Percentiles rank a stretch among this genome's conserved stretches.
phyloP scores from a whole-genome alignment of 2,329 filamentous ascomycete species.

The Mollisiaceae sp. region DNA sequence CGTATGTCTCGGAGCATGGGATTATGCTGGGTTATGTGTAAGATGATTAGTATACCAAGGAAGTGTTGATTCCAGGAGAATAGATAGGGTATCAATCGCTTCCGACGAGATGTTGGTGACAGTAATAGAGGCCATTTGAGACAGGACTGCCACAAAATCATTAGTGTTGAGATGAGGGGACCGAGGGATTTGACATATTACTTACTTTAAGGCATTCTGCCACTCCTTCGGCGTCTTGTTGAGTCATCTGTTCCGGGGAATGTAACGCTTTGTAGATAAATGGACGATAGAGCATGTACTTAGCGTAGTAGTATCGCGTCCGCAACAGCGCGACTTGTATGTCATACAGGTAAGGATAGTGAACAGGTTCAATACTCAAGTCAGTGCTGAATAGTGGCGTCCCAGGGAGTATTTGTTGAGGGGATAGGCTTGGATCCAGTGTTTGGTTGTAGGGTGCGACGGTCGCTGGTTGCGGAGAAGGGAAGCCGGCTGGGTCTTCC shows the following conservation, averaged over 20 bases:
- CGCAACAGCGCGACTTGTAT: slow-evolving; percentile 62
- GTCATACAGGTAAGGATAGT: slow-evolving; percentile 59
- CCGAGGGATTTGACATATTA: background rate
- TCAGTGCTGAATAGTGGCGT: slow-evolving; percentile 53
- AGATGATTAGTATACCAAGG: slow-evolving; percentile 60
- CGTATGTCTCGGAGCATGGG: slow-evolving; percentile 56
- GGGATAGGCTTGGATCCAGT: slow-evolving; percentile 33
- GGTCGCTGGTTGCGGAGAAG: slow-evolving; percentile 39
- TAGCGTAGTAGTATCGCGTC: slow-evolving; percentile 63
- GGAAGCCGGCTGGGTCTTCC: slow-evolving; percentile 52
- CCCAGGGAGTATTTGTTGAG: slow-evolving; percentile 32
- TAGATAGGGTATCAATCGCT: slow-evolving; percentile 61
- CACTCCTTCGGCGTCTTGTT: slow-evolving; percentile 59
- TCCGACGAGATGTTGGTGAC: slow-evolving; percentile 60
- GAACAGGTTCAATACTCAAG: slow-evolving; percentile 49
- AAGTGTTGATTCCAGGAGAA: slow-evolving; percentile 69
- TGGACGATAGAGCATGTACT: slow-evolving; percentile 61
- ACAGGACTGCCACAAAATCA: slow-evolving; percentile 46
- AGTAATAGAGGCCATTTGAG: slow-evolving; percentile 65
- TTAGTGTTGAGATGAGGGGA: background rate
- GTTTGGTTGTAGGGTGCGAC: slow-evolving; percentile 35
- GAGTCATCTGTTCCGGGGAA: slow-evolving; percentile 57
- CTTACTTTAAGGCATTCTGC: slow-evolving; percentile 56
- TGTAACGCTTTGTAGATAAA: slow-evolving; percentile 66
- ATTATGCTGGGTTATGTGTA: slow-evolving; percentile 59